These are phyloP conservation scores for Beauveria sp. DNA, from an alignment of 2,329 filamentous ascomycete genomes.

Conservation along the genomic window DNA sequence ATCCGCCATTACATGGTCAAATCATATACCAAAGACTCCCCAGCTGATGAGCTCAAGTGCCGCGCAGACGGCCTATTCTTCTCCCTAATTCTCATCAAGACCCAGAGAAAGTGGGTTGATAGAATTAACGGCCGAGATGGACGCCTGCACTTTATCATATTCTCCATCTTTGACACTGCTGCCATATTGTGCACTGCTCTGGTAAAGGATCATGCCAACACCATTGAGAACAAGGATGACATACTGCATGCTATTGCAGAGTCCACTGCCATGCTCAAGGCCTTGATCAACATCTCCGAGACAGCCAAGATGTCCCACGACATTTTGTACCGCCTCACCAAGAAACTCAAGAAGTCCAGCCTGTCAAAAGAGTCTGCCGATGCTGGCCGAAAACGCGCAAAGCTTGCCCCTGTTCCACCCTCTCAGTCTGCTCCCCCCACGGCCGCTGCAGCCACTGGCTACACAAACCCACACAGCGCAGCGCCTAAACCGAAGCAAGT, in stretches of 20 bases:
- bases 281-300: slow-evolving; percentile 23
- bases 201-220: slow-evolving; percentile 35
- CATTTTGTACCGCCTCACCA: slow-evolving; percentile 23
- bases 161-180: slow-evolving; percentile 43
- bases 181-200: slow-evolving; percentile 42
- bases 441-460: not conserved
- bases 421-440: not conserved
- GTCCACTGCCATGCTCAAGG: slow-evolving; percentile 25
- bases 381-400: slow-evolving; percentile 5
- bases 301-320: slow-evolving; percentile 29
- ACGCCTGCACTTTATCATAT: slow-evolving; percentile 44
- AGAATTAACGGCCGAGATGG: slow-evolving; percentile 37
- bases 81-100: slow-evolving; percentile 32
- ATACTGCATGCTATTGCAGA: slow-evolving; percentile 30
- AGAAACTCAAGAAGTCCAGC: slow-evolving; percentile 19
- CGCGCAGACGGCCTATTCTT: slow-evolving; percentile 33
- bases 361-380: not conserved
- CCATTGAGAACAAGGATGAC: slow-evolving; percentile 25
- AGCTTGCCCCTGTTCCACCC: not conserved
- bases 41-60: slow-evolving; percentile 26
- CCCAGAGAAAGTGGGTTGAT: slow-evolving; percentile 33
- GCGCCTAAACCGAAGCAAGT: not conserved
- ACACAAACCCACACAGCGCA: not conserved
- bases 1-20: slow-evolving; percentile 39
- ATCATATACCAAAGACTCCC: slow-evolving; percentile 19